Conservation (phyloP, 768 basidiomycete species). For the Russula lepida region DNA sequence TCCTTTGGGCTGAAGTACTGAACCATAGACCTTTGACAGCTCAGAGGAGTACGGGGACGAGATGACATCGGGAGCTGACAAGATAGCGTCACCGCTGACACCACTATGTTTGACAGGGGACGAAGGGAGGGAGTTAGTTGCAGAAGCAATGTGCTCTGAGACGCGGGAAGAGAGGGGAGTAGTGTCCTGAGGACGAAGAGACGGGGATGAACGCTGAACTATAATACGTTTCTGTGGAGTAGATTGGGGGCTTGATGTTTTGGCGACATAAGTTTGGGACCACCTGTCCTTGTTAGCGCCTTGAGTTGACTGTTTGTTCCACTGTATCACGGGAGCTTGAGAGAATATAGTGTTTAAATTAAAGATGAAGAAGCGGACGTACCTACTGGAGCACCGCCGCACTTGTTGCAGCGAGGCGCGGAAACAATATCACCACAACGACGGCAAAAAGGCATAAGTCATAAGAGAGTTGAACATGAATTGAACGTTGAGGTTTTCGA, state of each 20-base stretch:
- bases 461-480: conserved; percentile 1
- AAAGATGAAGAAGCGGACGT: conserved; percentile 27
- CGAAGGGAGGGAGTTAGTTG: conserved; percentile 43
- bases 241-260: conserved; percentile 38
- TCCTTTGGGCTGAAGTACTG: conserved; percentile 71
- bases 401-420: conserved; percentile 56
- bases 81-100: conserved; percentile 28
- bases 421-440: conserved; percentile 78
- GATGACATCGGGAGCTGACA: conserved; percentile 46
- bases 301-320: conserved; percentile 42
- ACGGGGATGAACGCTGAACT: conserved; percentile 17
- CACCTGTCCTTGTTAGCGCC: conserved; percentile 53
- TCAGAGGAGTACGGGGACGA: conserved; percentile 49
- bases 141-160: conserved; percentile 49
- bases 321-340: conserved; percentile 61
- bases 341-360: neutral
- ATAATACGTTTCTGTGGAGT: conserved; percentile 26
- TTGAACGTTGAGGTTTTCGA: neutral
- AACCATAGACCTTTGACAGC: conserved; percentile 76
- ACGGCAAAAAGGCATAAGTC: conserved; percentile 72
- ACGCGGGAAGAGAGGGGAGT: conserved; percentile 40
- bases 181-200: conserved; percentile 44
- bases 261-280: conserved; percentile 70
- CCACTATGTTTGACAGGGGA: conserved; percentile 45
- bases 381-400: conserved; percentile 77